phyloP scores from a whole-genome alignment of 108 stramenopile genomes.

The Skeletonema menzelii region DNA sequence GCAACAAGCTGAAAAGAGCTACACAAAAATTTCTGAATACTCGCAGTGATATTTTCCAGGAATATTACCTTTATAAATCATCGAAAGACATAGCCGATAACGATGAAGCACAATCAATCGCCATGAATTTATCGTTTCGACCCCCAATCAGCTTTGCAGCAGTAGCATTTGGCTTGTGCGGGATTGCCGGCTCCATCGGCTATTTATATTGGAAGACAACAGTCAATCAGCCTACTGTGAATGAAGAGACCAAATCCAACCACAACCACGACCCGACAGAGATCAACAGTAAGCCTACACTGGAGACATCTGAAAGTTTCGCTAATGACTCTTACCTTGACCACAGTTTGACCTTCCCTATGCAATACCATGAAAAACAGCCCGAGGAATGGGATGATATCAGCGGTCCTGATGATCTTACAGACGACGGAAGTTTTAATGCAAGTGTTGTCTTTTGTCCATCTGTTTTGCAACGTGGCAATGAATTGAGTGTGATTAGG shows the following conservation, averaged over 20 bases:
- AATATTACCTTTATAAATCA: neutral
- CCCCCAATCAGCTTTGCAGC: neutral
- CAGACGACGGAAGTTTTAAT: slow-evolving; percentile 2
- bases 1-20: neutral
- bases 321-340: slow-evolving; percentile 3
- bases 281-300: neutral
- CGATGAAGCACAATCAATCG: neutral
- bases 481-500: neutral
- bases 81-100: neutral
- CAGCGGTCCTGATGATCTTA: neutral
- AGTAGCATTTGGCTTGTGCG: neutral
- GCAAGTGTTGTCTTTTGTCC: neutral
- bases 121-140: neutral
- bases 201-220: neutral
- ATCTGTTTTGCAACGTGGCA: neutral
- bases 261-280: neutral
- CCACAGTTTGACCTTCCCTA: neutral
- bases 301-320: neutral
- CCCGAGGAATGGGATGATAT: neutral
- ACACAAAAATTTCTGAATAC: neutral
- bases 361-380: neutral
- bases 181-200: neutral
- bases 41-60: neutral
- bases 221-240: neutral
- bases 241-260: neutral